phyloP scores from a whole-genome alignment of 805 yeast species.

The Candida glaebosa region DNA sequence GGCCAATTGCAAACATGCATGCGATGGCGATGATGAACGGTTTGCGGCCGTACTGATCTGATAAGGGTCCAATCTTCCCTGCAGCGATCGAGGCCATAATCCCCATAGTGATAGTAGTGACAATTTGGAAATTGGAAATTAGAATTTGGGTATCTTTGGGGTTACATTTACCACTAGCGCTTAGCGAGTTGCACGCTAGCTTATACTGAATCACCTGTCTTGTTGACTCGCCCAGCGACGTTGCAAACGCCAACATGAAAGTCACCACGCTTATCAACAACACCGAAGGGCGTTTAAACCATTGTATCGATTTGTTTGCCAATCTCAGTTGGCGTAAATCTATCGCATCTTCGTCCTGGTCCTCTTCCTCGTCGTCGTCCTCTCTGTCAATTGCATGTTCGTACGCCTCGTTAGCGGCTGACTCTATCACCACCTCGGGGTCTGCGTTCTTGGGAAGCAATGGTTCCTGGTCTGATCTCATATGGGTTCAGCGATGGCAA shows the following conservation, averaged over 20 bases:
- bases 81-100: slow-evolving; percentile 48
- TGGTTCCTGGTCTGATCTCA: too few species aligned
- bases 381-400: slow-evolving; percentile 34
- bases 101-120: slow-evolving; percentile 38
- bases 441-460: neutral
- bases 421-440: slow-evolving; percentile 14
- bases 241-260: slow-evolving; percentile 42
- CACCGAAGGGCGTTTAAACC: slow-evolving; percentile 59
- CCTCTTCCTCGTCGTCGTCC: slow-evolving; percentile 22
- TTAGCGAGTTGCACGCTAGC: slow-evolving; percentile 25
- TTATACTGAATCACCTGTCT: slow-evolving; percentile 34
- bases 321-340: slow-evolving; percentile 50
- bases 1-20: slow-evolving; percentile 18
- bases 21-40: slow-evolving; percentile 20
- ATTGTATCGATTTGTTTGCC: slow-evolving; percentile 40
- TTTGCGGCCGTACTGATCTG: slow-evolving; percentile 39
- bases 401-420: slow-evolving; percentile 33
- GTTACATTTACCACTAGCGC: slow-evolving; percentile 20
- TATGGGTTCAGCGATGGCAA: too few species aligned
- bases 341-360: slow-evolving; percentile 38
- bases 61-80: slow-evolving; percentile 45
- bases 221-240: slow-evolving; percentile 35
- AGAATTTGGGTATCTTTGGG: slow-evolving; percentile 32
- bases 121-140: slow-evolving; percentile 49
- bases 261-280: slow-evolving; percentile 43